A percentile compares a stretch with the other conserved stretches of the same genome.
These are phyloP conservation scores for Coemansia sp. DNA, from an alignment of 192 early-diverging fungal species.

Conservation along the genomic window DNA sequence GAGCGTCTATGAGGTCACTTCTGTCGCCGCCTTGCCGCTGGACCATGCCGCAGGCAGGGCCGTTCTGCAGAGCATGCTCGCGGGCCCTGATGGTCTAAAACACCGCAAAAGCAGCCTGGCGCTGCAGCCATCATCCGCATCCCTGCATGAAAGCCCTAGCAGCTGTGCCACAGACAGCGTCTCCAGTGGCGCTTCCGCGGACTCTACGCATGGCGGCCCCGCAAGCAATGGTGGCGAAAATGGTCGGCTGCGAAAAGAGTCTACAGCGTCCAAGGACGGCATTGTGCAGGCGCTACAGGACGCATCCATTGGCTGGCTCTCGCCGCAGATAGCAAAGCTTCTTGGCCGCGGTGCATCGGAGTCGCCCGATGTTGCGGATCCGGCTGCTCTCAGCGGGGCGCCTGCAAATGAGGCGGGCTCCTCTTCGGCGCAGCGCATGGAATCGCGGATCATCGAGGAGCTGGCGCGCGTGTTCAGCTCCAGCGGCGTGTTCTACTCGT, in stretches of 20 bases:
- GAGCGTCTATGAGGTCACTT: constrained; percentile 23
- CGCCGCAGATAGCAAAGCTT: constrained; percentile 41
- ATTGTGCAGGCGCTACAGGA: constrained; percentile 1
- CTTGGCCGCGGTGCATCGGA: constrained; percentile 16
- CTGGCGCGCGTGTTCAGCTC: constrained; percentile 33
- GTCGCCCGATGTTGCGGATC: background rate
- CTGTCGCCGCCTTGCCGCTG: constrained; percentile 33
- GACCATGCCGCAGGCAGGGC: constrained; percentile 17
- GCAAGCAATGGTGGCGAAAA: background rate
- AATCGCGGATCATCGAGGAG: constrained; percentile 41
- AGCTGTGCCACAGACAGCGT: background rate
- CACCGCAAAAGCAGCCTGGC: constrained; percentile 11
- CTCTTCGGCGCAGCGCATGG: constrained; percentile 38
- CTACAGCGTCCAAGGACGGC: background rate
- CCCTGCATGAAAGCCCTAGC: background rate
- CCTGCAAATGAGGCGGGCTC: background rate
- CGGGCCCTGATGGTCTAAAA: background rate
- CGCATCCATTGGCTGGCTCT: constrained; percentile 20
- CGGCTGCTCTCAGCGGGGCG: background rate
- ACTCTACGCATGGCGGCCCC: background rate
- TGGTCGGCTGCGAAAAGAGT: background rate
- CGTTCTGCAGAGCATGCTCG: constrained; percentile 14
- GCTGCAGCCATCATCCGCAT: background rate
- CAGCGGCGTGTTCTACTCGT: constrained; percentile 46
- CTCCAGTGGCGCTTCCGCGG: background rate